phyloP scores from a whole-genome alignment of 2,329 filamentous ascomycete species.

The Alternaria solani region DNA sequence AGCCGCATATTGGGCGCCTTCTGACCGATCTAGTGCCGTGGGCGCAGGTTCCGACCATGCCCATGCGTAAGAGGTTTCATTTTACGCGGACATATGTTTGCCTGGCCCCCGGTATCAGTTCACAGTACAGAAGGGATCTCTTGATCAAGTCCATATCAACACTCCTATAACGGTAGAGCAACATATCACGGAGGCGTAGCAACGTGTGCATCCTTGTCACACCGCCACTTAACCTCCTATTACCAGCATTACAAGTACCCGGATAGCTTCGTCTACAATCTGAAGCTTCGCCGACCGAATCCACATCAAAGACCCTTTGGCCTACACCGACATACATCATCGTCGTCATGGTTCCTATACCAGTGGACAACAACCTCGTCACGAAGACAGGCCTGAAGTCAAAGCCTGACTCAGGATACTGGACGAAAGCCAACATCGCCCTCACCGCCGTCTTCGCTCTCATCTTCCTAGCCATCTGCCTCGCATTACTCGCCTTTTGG shows the following conservation, averaged over 20 bases:
- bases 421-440: constrained; percentile 39
- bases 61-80: constrained; percentile 36
- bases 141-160: constrained; percentile 20
- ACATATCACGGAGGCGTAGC: constrained; percentile 32
- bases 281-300: not conserved
- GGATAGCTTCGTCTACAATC: not conserved
- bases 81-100: constrained; percentile 36
- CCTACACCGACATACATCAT: not conserved
- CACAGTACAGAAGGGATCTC: constrained; percentile 14
- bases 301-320: not conserved
- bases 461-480: constrained; percentile 31
- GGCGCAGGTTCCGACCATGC: constrained; percentile 20
- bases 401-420: constrained; percentile 27
- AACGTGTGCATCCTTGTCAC: constrained; percentile 18
- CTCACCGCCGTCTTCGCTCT: constrained; percentile 36
- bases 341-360: constrained; percentile 37
- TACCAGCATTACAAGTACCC: not conserved
- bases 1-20: constrained; percentile 35
- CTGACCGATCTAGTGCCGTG: constrained; percentile 26
- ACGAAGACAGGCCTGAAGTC: constrained; percentile 15
- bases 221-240: constrained; percentile 17
- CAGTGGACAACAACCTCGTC: constrained; percentile 22
- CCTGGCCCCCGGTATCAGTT: constrained; percentile 24
- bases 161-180: constrained; percentile 15
- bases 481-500: constrained; percentile 30